phyloP scores from a whole-genome alignment of 495 filamentous ascomycete genomes.

The Filosporella fistucella region DNA sequence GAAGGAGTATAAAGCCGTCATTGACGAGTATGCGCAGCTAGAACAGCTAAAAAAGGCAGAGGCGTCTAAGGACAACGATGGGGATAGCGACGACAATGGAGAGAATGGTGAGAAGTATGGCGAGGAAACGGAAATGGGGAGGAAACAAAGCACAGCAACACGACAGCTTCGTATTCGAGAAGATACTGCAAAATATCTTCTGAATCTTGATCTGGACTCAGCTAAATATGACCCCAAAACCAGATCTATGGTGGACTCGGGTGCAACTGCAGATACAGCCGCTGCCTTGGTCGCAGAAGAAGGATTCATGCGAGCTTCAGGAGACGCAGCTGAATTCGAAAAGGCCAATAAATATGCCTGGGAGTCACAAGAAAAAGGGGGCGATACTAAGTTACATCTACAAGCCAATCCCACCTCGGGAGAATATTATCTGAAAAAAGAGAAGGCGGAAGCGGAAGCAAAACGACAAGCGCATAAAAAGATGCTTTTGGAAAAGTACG shows the following conservation, averaged over 20 bases:
- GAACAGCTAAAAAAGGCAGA: conserved; percentile 70
- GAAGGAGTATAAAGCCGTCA: conserved; percentile 75
- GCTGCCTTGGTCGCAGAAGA: conserved; percentile 90
- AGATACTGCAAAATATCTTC: conserved; percentile 96
- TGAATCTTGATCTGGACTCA: conserved; percentile 92
- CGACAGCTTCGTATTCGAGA: conserved; percentile 88
- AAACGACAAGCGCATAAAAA: conserved; percentile 65
- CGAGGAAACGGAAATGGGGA: conserved; percentile 95
- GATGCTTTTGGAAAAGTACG: conserved; percentile 79
- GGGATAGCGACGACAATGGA: conserved; percentile 46
- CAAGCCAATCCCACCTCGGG: conserved; percentile 96
- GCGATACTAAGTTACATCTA: conserved; percentile 72
- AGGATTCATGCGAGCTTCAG: conserved; percentile 83
- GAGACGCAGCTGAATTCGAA: conserved; percentile 94
- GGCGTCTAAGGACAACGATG: conserved; percentile 35
- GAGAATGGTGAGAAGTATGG: conserved; percentile 72
- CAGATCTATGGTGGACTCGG: conserved; percentile 85
- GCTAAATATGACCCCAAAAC: conserved; percentile 99
- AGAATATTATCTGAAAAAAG: conserved; percentile 75
- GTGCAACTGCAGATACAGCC: conserved; percentile 77
- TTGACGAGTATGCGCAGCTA: conserved; percentile 82
- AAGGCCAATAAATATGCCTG: conserved; percentile 85
- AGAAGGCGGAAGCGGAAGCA: conserved; percentile 62
- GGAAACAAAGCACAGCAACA: conserved; percentile 83
- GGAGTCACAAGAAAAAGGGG: conserved; percentile 83